Base-by-base conservation (phyloP, 2,329 filamentous ascomycete genomes). In the Fusarium globosum region DNA sequence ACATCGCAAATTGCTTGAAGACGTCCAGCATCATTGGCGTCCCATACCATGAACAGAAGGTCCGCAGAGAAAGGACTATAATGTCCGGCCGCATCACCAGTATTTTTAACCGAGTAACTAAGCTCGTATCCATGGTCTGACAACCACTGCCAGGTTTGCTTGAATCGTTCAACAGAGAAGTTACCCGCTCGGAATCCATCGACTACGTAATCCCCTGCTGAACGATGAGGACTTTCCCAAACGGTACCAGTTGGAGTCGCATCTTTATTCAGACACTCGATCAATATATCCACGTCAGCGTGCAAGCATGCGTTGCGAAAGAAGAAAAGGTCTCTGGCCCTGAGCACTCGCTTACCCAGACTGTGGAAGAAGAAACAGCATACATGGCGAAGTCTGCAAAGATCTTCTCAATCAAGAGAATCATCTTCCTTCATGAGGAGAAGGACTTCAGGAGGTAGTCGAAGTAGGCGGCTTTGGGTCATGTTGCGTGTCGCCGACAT, bases 61-160 rank as follows among this genome's bases (percentile, higher is more conserved):
- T 33, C 28, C 28, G 11, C 15, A 14, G 46, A 49, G 46, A 49
- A 49, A 5, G 21, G 28, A 18, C 28, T 15, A 16, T 49, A 10
- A 3, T n/a, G 20, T n/a, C 12, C 28, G 15, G 15, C 20, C 11
- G 7, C 10, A 18, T n/a, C 10, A 18, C 2, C 28, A 2, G 7
- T 30, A 16, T 16, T 16, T 16, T 6, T 14, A 11, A 11, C 20
- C 7, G 7, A n/a, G 46, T 13, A 30, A 5, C 11, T 9, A 18
- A 49, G 46, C 28, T 49, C 28, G 28, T 14, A 49, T 2, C 46
- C 46, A 1, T 49, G 28, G 28, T n/a, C 28, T 6, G 46, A 49
- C 46, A 49, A 0, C 28, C 46, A 49, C 46, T 33, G 46, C 21
- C 46, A 49, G 21, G 46, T 14, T 1, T 33, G 28, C 46, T 49